Base-by-base conservation (phyloP, 768 basidiomycete species). In the Lyophyllum atratum region DNA sequence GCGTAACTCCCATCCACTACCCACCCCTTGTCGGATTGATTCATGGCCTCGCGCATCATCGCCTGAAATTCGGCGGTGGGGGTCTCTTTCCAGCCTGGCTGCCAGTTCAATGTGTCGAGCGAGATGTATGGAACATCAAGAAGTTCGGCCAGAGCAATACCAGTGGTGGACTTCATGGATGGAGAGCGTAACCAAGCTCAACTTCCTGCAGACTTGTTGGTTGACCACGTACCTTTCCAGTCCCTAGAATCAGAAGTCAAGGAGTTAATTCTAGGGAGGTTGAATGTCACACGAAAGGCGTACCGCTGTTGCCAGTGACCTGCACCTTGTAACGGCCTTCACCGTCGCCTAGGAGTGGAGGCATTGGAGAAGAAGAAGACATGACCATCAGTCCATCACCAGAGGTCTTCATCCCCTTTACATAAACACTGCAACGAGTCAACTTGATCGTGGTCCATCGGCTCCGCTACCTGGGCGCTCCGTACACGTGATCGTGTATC, bases 1-100 rank as follows among this genome's bases (percentile, higher is more conserved):
- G 15, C 29, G 60, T 79, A 85, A 49, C 76, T 69, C 4, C 85
- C 85, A 40, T 86, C 84, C 1, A 81, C 67, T 7, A 85, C 73
- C 84, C 85, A 86, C 1, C 82, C 83, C 17, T 68, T 59, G 15
- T 68, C 68, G 31, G 50, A 56, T 25, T 69, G 52, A 11, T 63
- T 68, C 15, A 81, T 59, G 9, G 64, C 64, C 0, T 54, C 57
- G 1, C 65, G 62, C n/a, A 76, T 67, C 4, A 66, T 74, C 17
- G 40, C 64, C 50, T 58, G 65, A 49, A 72, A 75, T 28, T 74
- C 71, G 10, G 69, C 70, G 5, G 42, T 31, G 7, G 77, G 62
- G 1, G 68, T 61, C 54, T 58, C 45, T 44, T 62, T 54, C 83
- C 84, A 85, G 4, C 74, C 78, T 4, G 85, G 83, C 29, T 74